Evolutionary conservation across 495 filamentous ascomycete genomes (phyloP), one percentile per base, ranked within the genome.

Genomic region (Astrothelium subdiscretum): DNA sequence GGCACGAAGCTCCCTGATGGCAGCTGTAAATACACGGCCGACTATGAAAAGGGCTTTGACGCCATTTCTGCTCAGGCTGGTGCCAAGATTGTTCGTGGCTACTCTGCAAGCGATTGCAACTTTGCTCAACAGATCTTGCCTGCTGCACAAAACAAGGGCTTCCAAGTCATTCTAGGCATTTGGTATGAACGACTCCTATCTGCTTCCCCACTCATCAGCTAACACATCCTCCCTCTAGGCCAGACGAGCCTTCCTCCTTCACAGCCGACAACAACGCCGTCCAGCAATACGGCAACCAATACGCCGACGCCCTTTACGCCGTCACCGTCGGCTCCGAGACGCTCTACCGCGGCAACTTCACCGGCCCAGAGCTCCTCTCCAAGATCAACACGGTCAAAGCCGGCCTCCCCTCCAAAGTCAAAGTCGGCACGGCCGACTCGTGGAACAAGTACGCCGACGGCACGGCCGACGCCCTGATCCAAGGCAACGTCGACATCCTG

Each of bases 401-500:
- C 13, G 15, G 71, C 75, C 51, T 83, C 80, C 68, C 80, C 71
- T 62, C 48, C 52, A 73, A 68, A 31, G 73, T 85, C 66, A 83
- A 82, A 69, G 80, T 92, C 40, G 89, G 89, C 60, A 90, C 86
- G 22, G 89, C 88, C 4, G 89, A 92, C 75, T 83, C 79, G 71
- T 92, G 89, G 89, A 91, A 91, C 78, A 89, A 87, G 74, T 86
- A 80, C 68, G 79, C 81, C 42, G 87, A 91, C 70, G 87, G 86
- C 40, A 88, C 86, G 44, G 88, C 83, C 10, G 83, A 91, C 69
- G 76, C 84, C 24, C 73, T 90, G 62, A 80, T 89, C 67, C 71
- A 76, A 44, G 77, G 79, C 42, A 79, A 78, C 63, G 82, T 81
- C 27, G 85, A 85, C 66, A 84, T 91, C 59, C 74, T 92, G 77